Evolutionary conservation across 2,329 filamentous ascomycete genomes (phyloP).

Genomic region (Xylariales sp.): DNA sequence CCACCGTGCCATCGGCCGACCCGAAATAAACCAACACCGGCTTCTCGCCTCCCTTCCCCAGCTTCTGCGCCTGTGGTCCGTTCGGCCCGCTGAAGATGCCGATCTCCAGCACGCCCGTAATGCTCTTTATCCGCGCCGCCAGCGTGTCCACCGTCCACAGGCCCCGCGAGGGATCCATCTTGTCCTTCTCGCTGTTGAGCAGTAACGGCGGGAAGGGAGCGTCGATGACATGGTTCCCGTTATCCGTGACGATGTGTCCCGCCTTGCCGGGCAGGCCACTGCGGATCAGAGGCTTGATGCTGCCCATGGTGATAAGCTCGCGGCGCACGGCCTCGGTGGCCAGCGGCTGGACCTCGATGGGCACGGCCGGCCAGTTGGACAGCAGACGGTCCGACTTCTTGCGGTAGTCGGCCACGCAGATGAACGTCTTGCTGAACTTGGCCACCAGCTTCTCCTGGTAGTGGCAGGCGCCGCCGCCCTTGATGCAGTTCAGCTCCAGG

Average conservation of each 20-base stretch:
- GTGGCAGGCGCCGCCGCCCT: conserved; percentile 93
- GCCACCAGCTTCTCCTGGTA: conserved; percentile 98
- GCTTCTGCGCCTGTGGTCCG: conserved; percentile 56
- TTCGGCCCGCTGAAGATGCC: conserved; percentile 84
- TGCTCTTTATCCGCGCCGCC: conserved; percentile 68
- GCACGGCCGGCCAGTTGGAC: conserved; percentile 75
- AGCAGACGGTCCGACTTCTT: conserved; percentile 77
- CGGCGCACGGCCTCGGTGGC: conserved; percentile 72
- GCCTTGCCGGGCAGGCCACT: conserved; percentile 72
- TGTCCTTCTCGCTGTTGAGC: conserved; percentile 38
- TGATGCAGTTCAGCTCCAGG: conserved; percentile 91
- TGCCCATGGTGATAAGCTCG: conserved; percentile 69
- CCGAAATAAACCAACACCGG: conserved; percentile 95
- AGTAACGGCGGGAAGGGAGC: conserved; percentile 78
- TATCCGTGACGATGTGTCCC: conserved; percentile 75
- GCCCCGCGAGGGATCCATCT: conserved; percentile 55
- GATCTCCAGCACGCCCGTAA: conserved; percentile 86
- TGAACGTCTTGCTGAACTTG: conserved; percentile 74
- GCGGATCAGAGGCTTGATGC: conserved; percentile 64
- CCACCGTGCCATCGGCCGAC: conserved; percentile 58
- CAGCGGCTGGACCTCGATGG: conserved; percentile 88
- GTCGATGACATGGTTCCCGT: conserved; percentile 86
- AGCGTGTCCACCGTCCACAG: conserved; percentile 77
- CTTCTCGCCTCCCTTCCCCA: conserved; percentile 69
- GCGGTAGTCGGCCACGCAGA: conserved; percentile 88